Evolutionary conservation across 129 eudicot genomes (phyloP), one percentile per base, ranked within the genome.

Genomic region (Apium graveolens): DNA sequence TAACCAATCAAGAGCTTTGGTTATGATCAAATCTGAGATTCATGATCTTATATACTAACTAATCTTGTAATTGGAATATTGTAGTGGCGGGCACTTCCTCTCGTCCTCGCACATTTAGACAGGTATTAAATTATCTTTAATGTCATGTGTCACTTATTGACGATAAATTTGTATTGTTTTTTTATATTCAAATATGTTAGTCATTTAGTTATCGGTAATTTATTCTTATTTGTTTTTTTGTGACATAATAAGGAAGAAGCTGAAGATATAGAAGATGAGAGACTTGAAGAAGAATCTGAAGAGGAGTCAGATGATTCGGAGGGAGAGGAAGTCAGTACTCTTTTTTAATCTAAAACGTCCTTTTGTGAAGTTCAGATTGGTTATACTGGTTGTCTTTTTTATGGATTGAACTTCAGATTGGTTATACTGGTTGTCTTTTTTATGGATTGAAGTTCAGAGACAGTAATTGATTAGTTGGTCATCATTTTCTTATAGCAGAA

Each of bases 31-130:
- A 34, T 42, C 41, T 68, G 62, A 55, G 29, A 46, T 79, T 4
- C 68, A 4, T 9, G 65, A 24, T 57, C 10, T 57, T 57, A 10
- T 72, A 20, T 66, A 26, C 76, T 32, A 12, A 60, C 74, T 73
- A 34, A 32, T 69, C 17, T 74, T 51, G 68, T 46, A 7, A 43
- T 11, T 81, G 27, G 34, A 26, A 77, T 75, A 21, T 80, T 83
- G 84, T 92, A 94, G 98, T 84, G 80, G 93, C 97, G 78, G 98
- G 97, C 34, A 81, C 92, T 12, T 89, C 96, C 75, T 70, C 94
- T 63, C 97, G 98, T 39, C 97, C 98, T 63, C 96, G 96, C 78
- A 91, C 96, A 11, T 94, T 94, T 65, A 94, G 84, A 80, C 81
- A 66, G 97, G 97, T 91, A 81, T 66, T 60, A 66, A 7, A 62